phyloP scores from a whole-genome alignment of 805 yeast genomes.

The Hanseniaspora mollemarum region DNA sequence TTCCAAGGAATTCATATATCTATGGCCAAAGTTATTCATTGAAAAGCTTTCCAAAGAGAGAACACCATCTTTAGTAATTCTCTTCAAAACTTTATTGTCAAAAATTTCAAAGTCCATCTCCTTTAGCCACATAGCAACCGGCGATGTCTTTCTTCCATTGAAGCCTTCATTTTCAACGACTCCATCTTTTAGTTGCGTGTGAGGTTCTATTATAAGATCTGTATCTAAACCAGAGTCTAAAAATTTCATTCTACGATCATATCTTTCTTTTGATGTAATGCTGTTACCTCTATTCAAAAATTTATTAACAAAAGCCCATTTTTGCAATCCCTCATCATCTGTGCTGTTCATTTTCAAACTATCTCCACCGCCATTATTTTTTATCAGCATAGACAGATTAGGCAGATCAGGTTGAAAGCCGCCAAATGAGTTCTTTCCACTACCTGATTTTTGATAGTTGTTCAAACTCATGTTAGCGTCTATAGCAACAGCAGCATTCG shows the following conservation, averaged over 20 bases:
- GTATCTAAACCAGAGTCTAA: conserved; percentile 38
- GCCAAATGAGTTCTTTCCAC: conserved; percentile 22
- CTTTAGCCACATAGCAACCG: conserved; percentile 25
- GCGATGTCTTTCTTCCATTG: conserved; percentile 23
- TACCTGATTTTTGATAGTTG: conserved; percentile 10
- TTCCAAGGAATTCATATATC: conserved; percentile 45
- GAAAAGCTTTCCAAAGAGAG: conserved; percentile 47
- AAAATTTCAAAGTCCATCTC: conserved; percentile 33
- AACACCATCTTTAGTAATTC: conserved; percentile 31
- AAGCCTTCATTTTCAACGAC: conserved; percentile 40
- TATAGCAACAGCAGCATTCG: conserved; percentile 2
- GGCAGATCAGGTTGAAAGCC: conserved; percentile 25
- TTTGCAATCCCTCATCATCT: conserved; percentile 20
- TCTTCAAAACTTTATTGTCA: conserved; percentile 34
- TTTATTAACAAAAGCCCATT: conserved; percentile 45
- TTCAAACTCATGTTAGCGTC: not conserved
- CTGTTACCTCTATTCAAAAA: conserved; percentile 67
- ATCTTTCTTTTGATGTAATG: conserved; percentile 55
- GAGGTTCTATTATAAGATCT: conserved; percentile 54
- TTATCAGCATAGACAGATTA: conserved; percentile 28
- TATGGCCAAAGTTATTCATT: conserved; percentile 40
- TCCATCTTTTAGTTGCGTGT: conserved; percentile 34
- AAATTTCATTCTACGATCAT: conserved; percentile 53
- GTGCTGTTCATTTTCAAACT: conserved; percentile 21
- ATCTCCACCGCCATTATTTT: conserved; percentile 21